These are phyloP conservation scores for Cryptococcus sp. DNA, from an alignment of 1,284 basidiomycete genomes.

Conservation along the genomic window DNA sequence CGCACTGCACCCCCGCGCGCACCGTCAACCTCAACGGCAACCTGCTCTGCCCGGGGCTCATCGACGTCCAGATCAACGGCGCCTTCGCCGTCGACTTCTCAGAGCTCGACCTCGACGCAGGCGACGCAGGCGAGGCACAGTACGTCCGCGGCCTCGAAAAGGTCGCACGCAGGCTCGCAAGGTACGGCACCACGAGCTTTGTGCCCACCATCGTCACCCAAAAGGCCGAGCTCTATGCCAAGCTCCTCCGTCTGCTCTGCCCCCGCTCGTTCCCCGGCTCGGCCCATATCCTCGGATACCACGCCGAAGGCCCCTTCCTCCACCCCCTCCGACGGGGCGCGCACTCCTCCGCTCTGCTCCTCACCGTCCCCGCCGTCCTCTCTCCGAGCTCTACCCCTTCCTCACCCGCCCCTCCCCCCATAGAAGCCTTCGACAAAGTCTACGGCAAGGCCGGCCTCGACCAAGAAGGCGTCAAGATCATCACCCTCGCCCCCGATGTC, in stretches of 20 bases:
- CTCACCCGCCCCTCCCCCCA: conserved; percentile 14
- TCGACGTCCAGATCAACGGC: conserved; percentile 69
- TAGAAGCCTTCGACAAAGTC: conserved; percentile 62
- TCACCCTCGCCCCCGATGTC: conserved; percentile 84
- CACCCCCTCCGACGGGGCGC: conserved; percentile 66
- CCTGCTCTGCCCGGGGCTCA: conserved; percentile 75
- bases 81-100: conserved; percentile 88
- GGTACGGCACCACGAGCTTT: conserved; percentile 79
- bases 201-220: conserved; percentile 62
- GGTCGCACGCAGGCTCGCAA: conserved; percentile 67
- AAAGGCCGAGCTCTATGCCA: conserved; percentile 37
- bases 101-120: conserved; percentile 52
- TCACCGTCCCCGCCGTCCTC: conserved; percentile 52
- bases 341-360: conserved; percentile 67
- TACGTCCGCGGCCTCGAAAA: conserved; percentile 67
- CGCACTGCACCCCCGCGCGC: not conserved
- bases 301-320: conserved; percentile 85
- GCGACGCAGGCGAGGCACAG: conserved; percentile 62
- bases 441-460: conserved; percentile 59
- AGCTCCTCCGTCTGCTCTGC: conserved; percentile 54
- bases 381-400: not conserved
- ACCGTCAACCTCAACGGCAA: conserved; percentile 55
- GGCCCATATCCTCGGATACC: conserved; percentile 77
- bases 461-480: conserved; percentile 66
- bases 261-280: conserved; percentile 25